Evolutionary conservation across 129 eudicot genomes (phyloP), one percentile per base, ranked within the genome.

Genomic region (Tagetes patula): DNA sequence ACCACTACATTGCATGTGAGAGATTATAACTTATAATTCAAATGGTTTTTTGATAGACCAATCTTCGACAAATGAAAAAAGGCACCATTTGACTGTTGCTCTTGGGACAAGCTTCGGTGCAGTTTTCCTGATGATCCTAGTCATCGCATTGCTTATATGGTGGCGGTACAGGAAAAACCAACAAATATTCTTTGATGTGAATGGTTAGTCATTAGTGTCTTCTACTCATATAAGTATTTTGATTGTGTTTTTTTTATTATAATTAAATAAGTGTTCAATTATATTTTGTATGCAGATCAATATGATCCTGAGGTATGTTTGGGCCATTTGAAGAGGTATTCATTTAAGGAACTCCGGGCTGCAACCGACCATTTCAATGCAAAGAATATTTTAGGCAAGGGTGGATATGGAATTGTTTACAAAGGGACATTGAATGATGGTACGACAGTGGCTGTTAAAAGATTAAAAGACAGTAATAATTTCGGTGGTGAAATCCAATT

Each of bases 101-200:
- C 74, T 94, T 52, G 97, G 99, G 39, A 77, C 89, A 71, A 84
- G 99, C 78, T 83, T 88, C 54, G 83, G 96, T 75, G 88, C 84
- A 46, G 81, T 87, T 54, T 81, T 90, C 75, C 37, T 85, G 13
- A 32, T 83, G 52, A 53, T 87, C 48, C 0, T 80, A 54, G 80
- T 85, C 38, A 73, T 88, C 55, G 81, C 82, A 4, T 72, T 78
- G 70, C 82, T 88, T 50, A 56, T 88, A 62, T 94, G 89, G 99
- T 85, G 97, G 97, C 89, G 91, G 41, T 88, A 94, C 66, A 79
- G 93, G 60, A 93, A 80, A 76, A 90, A 90, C 67, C 85, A 89
- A 70, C 99, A 94, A 82, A 85, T 94, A 54, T 90, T 94, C 87
- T 94, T 88, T 77, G 99, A 94, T 76, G 97, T 90, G 42, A 89